Percentiles rank a stretch among this genome's conserved stretches.
phyloP scores from a whole-genome alignment of 164 flowering plant species.

The Magnolia kwangsiensis region DNA sequence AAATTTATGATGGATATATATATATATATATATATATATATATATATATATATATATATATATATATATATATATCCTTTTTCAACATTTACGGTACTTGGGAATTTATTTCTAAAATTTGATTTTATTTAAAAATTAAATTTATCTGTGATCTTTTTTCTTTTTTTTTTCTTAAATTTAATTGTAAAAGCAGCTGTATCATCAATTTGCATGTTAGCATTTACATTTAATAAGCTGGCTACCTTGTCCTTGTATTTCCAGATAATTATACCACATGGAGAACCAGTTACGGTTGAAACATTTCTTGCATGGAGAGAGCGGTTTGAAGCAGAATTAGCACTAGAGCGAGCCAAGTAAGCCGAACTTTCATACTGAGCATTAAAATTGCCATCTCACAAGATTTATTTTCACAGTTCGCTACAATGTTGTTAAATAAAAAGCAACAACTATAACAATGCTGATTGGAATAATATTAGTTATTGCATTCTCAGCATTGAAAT shows the following conservation, averaged over 20 bases:
- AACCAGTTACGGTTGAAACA: constrained; percentile 92
- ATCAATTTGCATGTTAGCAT: neutral
- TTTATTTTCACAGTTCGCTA: neutral
- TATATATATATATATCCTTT: neutral
- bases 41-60: neutral
- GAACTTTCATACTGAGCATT: neutral
- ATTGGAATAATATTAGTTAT: neutral
- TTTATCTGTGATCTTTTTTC: too few species aligned
- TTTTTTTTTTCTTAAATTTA: neutral
- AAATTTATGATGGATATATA: too few species aligned
- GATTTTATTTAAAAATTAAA: too few species aligned
- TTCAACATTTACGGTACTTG: neutral
- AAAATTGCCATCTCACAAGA: neutral
- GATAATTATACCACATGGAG: constrained; percentile 96
- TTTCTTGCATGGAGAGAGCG: constrained; percentile 98
- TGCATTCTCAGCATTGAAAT: neutral
- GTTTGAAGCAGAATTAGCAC: constrained; percentile 95
- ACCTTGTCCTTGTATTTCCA: constrained; percentile 22
- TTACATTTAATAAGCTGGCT: neutral
- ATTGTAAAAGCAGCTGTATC: neutral
- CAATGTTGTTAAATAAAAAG: neutral
- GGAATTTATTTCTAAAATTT: too few species aligned
- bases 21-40: too few species aligned
- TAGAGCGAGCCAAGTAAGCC: constrained; percentile 95
- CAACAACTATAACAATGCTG: neutral